A percentile compares a stretch with the other conserved stretches of the same genome.
phyloP scores from a whole-genome alignment of 1,284 basidiomycete genomes.

The Dichomitus squalens region DNA sequence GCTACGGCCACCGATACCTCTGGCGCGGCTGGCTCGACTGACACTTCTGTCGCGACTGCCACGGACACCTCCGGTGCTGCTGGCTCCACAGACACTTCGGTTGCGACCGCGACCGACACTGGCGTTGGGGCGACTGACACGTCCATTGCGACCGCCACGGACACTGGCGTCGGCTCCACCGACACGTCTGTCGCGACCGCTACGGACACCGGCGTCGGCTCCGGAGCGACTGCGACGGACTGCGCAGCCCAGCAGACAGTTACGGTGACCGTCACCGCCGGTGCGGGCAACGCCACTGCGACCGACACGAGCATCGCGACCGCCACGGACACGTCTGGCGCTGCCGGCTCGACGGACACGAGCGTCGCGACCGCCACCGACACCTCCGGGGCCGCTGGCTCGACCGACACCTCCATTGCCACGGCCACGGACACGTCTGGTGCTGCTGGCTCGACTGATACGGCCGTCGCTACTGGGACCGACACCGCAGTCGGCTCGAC shows the following conservation, averaged over 20 bases:
- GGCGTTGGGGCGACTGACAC: not conserved
- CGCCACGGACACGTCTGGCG: not conserved
- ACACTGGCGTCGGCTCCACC: not conserved
- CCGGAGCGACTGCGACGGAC: not conserved
- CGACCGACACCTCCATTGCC: slow-evolving; percentile 9
- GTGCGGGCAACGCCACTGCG: slow-evolving; percentile 1
- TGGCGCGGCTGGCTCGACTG: not conserved
- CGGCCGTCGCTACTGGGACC: slow-evolving; percentile 6
- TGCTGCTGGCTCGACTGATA: not conserved
- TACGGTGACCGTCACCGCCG: not conserved
- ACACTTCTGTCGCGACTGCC: slow-evolving; percentile 1
- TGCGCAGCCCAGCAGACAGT: too few species aligned
- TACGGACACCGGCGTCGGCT: not conserved
- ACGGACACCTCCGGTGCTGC: slow-evolving; percentile 5
- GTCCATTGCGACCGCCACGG: not conserved
- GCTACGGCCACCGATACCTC: too few species aligned
- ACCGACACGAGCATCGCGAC: not conserved
- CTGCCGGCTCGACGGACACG: slow-evolving; percentile 3
- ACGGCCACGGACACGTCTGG: slow-evolving; percentile 5
- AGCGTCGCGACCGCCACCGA: slow-evolving; percentile 2
- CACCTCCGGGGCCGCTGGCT: not conserved
- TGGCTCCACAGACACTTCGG: slow-evolving; percentile 9
- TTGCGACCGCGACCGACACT: slow-evolving; percentile 2
- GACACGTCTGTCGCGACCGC: not conserved
- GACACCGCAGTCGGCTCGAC: slow-evolving; percentile 5